These are phyloP conservation scores for Uronychia setigera DNA, from an alignment of 73 alveolate genomes.

Conservation along the genomic window DNA sequence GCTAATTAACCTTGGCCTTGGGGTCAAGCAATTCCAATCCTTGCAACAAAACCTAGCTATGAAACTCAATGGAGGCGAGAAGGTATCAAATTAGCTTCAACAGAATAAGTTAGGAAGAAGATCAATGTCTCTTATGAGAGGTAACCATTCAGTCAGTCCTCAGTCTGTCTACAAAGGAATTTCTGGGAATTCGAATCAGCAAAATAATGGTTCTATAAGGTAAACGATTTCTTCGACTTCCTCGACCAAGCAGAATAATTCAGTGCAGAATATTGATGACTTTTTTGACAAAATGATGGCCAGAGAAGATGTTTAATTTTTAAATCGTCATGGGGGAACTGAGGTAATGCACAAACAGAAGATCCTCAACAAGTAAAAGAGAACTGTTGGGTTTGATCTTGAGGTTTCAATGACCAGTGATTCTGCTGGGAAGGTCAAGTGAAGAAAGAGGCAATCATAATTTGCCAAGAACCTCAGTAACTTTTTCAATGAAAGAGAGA, in stretches of 20 bases:
- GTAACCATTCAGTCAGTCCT: too few relatives aligned
- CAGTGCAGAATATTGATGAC: background rate
- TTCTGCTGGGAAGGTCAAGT: background rate
- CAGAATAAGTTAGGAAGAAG: background rate
- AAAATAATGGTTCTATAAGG: too few relatives aligned
- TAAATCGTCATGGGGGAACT: background rate
- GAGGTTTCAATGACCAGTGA: background rate
- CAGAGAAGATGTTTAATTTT: background rate
- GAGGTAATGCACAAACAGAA: background rate
- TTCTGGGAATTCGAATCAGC: too few relatives aligned
- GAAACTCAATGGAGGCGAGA: too few relatives aligned
- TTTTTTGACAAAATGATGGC: background rate
- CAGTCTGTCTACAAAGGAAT: too few relatives aligned
- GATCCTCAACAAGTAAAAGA: background rate
- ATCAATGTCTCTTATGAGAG: background rate
- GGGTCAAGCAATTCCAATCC: too few relatives aligned
- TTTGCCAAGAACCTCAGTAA: background rate
- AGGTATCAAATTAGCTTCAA: too few relatives aligned
- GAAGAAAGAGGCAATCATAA: background rate
- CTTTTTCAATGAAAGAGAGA: background rate
- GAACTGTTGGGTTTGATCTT: background rate
- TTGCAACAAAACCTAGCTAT: too few relatives aligned
- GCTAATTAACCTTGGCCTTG: background rate
- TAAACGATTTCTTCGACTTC: too few relatives aligned
- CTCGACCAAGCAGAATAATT: background rate